Conservation (phyloP, 495 filamentous ascomycete species). For the Xylaria sp. region DNA sequence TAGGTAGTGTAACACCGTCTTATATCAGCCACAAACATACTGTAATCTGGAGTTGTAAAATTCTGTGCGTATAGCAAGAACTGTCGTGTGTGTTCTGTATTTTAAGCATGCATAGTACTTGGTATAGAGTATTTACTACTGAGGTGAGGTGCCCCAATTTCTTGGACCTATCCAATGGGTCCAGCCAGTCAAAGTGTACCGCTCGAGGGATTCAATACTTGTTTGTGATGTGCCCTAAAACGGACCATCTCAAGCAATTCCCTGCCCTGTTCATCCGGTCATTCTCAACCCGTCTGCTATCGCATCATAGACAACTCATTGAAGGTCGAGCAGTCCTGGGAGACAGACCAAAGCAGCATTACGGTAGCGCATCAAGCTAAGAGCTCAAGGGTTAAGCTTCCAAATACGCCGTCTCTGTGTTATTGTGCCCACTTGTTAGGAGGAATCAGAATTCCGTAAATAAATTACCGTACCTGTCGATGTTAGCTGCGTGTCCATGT, state of each 20-base stretch:
- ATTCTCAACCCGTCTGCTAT: neutral
- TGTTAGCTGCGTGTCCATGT: slow-evolving; percentile 28
- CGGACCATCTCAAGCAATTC: neutral
- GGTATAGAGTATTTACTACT: slow-evolving; percentile 22
- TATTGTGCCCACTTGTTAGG: slow-evolving; percentile 7
- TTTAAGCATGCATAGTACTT: slow-evolving; percentile 11
- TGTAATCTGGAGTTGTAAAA: neutral
- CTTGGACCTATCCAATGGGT: slow-evolving; percentile 7
- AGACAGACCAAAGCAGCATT: neutral
- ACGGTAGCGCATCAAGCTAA: neutral
- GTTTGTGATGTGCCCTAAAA: neutral
- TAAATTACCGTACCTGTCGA: slow-evolving; percentile 67
- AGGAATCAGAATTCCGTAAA: slow-evolving; percentile 72
- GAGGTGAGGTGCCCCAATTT: slow-evolving; percentile 7
- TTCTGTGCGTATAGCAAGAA: neutral
- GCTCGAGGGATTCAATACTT: neutral
- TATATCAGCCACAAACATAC: slow-evolving; percentile 8
- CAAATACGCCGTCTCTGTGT: neutral
- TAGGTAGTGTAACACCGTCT: neutral
- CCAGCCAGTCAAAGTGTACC: neutral
- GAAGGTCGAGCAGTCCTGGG: neutral
- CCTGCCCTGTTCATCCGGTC: neutral
- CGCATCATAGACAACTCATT: neutral
- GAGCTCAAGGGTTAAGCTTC: neutral
- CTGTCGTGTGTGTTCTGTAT: slow-evolving; percentile 3